Conservation (phyloP, 2,329 filamentous ascomycete species). For the Amauroascus niger region DNA sequence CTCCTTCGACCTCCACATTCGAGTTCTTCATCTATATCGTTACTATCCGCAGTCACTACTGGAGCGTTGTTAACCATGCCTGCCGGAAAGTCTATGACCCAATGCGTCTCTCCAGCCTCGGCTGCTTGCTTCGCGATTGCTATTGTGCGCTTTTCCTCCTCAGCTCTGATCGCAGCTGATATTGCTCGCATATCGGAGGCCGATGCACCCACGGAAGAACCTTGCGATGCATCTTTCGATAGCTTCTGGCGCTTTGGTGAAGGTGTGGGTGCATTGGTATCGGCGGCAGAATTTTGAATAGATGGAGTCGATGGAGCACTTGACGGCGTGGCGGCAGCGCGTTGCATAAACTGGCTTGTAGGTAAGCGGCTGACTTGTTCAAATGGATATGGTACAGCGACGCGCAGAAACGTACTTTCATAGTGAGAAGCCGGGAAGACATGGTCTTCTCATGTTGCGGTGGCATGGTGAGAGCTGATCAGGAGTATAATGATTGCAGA, state of each 20-base stretch:
- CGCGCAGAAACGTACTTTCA: slow-evolving; percentile 57
- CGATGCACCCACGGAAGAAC: slow-evolving; percentile 6
- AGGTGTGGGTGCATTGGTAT: slow-evolving; percentile 37
- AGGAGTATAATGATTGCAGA: neutral
- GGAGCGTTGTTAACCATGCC: slow-evolving; percentile 13
- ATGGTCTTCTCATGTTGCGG: slow-evolving; percentile 54
- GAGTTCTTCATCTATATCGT: slow-evolving; percentile 22
- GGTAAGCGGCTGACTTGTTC: neutral
- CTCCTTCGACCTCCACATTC: slow-evolving; percentile 27
- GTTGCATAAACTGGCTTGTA: slow-evolving; percentile 70
- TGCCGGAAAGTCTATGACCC: slow-evolving; percentile 33
- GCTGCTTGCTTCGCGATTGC: slow-evolving; percentile 34
- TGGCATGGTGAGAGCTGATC: slow-evolving; percentile 12
- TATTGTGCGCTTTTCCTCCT: slow-evolving; percentile 34
- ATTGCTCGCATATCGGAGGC: slow-evolving; percentile 34
- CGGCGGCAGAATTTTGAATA: slow-evolving; percentile 42
- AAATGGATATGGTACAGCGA: too few relatives aligned
- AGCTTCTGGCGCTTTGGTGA: slow-evolving; percentile 31
- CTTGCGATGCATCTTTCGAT: slow-evolving; percentile 20
- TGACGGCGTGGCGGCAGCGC: slow-evolving; percentile 56
- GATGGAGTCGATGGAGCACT: slow-evolving; percentile 38
- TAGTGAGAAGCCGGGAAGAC: slow-evolving; percentile 80
- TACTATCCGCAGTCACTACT: neutral
- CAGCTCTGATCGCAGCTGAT: slow-evolving; percentile 32
- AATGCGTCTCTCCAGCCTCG: slow-evolving; percentile 37